These are phyloP conservation scores for Cymbidium sinense DNA, from an alignment of 106 monocot genomes.

Conservation along the genomic window DNA sequence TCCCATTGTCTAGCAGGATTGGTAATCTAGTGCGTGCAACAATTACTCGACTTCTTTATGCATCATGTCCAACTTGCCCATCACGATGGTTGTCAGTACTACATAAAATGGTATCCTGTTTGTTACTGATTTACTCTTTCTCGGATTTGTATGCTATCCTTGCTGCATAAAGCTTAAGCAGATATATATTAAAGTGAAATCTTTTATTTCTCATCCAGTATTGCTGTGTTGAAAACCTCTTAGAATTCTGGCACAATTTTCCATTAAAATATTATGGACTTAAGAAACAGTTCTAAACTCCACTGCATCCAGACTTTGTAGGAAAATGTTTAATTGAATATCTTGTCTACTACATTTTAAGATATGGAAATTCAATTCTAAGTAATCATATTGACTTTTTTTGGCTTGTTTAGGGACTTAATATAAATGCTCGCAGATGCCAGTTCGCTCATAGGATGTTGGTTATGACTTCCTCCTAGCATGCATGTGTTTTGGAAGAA, in stretches of 20 bases:
- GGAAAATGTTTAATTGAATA: not conserved
- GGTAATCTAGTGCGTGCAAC: constrained; percentile 71
- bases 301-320: not conserved
- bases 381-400: too few species aligned
- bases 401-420: not conserved
- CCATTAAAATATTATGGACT: not conserved
- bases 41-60: constrained; percentile 66
- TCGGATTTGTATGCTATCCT: not conserved
- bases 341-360: not conserved
- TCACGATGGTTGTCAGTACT: constrained; percentile 82
- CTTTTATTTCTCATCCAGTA: not conserved
- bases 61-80: constrained; percentile 77
- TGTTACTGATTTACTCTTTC: not conserved
- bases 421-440: not conserved
- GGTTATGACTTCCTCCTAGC: not conserved
- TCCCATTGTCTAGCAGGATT: constrained; percentile 47
- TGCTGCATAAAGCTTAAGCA: not conserved
- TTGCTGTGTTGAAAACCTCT: not conserved
- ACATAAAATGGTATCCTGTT: constrained; percentile 50
- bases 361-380: too few species aligned
- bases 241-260: not conserved
- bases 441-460: not conserved
- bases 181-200: constrained; percentile 6
- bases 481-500: not conserved
- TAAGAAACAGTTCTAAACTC: not conserved